Percentiles rank a stretch among this genome's conserved stretches.
phyloP scores from a whole-genome alignment of 352 stramenopile genomes.

The Globisporangium orthogonon region DNA sequence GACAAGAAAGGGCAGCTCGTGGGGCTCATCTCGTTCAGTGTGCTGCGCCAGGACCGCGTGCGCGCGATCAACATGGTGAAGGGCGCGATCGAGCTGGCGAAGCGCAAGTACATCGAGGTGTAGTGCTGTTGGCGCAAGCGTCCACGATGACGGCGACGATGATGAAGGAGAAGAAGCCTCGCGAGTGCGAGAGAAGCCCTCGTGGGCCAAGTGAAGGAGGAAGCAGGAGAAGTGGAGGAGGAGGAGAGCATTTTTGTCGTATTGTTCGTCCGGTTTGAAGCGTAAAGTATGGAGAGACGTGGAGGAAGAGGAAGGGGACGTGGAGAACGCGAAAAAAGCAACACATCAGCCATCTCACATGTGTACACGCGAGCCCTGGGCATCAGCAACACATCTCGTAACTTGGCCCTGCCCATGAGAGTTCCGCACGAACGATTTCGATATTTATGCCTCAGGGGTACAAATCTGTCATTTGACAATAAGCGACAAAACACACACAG shows the following conservation, averaged over 20 bases:
- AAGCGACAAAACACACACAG: not conserved
- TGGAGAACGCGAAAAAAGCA: not conserved
- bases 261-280: conserved; percentile 12
- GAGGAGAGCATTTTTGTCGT: conserved; percentile 15
- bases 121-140: conserved; percentile 13
- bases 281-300: conserved; percentile 7
- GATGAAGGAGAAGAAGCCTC: not conserved
- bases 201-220: not conserved
- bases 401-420: not conserved
- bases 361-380: too few relatives aligned
- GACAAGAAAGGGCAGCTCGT: conserved; percentile 85
- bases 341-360: too few relatives aligned
- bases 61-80: conserved; percentile 89
- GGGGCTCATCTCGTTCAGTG: conserved; percentile 82
- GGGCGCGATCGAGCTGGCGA: conserved; percentile 75
- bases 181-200: not conserved
- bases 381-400: too few relatives aligned
- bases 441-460: not conserved
- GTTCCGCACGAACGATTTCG: not conserved
- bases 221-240: not conserved
- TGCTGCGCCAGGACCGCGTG: conserved; percentile 80
- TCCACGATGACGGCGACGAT: not conserved
- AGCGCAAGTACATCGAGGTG: conserved; percentile 67
- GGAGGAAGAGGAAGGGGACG: not conserved
- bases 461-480: not conserved